Evolutionary conservation across 2,329 filamentous ascomycete species (phyloP).

Genomic region (Stromatinia cepivora): DNA sequence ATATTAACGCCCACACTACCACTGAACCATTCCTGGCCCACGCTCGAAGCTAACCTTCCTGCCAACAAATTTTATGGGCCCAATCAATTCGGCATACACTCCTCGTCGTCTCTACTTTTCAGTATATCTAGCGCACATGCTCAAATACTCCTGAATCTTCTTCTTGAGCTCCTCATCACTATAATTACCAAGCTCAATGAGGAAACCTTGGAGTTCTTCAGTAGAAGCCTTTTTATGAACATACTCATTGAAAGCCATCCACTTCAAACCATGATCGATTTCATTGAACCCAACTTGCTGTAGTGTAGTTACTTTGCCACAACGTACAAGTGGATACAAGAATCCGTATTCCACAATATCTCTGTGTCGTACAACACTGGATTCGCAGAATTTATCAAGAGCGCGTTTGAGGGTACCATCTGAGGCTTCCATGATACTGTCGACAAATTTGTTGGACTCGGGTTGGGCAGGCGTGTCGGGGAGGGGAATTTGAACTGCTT

Average conservation of each 20-base stretch:
- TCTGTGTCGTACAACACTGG: too few species aligned
- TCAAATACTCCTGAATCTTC: not conserved
- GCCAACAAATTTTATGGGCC: too few species aligned
- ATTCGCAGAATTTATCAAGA: not conserved
- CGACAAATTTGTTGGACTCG: not conserved
- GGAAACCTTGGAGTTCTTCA: not conserved
- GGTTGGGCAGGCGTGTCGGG: not conserved
- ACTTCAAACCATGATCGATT: not conserved
- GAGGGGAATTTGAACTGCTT: not conserved
- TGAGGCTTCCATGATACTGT: not conserved
- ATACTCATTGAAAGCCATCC: not conserved
- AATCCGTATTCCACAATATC: not conserved
- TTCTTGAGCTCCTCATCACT: not conserved
- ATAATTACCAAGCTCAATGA: not conserved
- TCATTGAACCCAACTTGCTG: not conserved
- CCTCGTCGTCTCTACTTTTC: too few species aligned
- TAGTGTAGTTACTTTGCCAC: not conserved
- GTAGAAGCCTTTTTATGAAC: not conserved
- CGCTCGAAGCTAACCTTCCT: too few species aligned
- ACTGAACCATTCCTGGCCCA: too few species aligned
- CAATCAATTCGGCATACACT: too few species aligned
- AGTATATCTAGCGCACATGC: too few species aligned
- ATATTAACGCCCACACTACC: too few species aligned
- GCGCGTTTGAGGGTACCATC: not conserved
- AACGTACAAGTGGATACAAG: not conserved